phyloP scores from a whole-genome alignment of 1,139 yeast species.

The Citeromyces siamensis region DNA sequence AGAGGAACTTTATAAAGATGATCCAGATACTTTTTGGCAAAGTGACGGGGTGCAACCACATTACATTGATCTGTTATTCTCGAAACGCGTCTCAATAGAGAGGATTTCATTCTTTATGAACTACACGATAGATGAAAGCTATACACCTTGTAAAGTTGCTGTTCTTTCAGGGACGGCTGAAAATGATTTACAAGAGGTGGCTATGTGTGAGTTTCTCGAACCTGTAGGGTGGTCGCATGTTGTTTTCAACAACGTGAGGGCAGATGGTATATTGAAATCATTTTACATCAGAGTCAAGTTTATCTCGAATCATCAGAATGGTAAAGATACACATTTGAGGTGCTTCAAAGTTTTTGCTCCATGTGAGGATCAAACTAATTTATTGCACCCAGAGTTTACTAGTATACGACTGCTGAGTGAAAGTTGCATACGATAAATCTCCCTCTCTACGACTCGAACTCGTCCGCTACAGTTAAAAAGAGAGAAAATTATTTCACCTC shows the following conservation, averaged over 20 bases:
- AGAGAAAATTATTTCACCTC: not conserved
- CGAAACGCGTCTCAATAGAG: constrained; percentile 63
- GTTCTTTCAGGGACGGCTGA: constrained; percentile 79
- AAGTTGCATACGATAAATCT: constrained; percentile 14
- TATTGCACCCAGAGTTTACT: constrained; percentile 10
- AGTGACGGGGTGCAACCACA: constrained; percentile 96
- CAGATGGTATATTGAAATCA: constrained; percentile 54
- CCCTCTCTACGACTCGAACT: too few species aligned
- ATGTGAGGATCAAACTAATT: constrained; percentile 9
- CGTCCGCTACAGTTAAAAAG: too few species aligned
- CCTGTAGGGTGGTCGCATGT: constrained; percentile 86
- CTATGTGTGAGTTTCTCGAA: constrained; percentile 48
- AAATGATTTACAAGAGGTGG: constrained; percentile 71
- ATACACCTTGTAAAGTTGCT: constrained; percentile 70
- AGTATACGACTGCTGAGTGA: constrained; percentile 18
- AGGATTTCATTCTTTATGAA: constrained; percentile 63
- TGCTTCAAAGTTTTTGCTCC: constrained; percentile 50
- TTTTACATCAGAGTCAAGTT: constrained; percentile 61
- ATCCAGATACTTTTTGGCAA: constrained; percentile 80
- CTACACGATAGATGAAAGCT: constrained; percentile 69
- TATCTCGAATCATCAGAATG: constrained; percentile 83
- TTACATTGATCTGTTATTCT: constrained; percentile 64
- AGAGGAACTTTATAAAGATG: constrained; percentile 58
- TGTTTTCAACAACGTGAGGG: constrained; percentile 47
- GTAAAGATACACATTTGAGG: constrained; percentile 88